phyloP scores from a whole-genome alignment of 441 rosid genomes.

The Populus tomentosa region DNA sequence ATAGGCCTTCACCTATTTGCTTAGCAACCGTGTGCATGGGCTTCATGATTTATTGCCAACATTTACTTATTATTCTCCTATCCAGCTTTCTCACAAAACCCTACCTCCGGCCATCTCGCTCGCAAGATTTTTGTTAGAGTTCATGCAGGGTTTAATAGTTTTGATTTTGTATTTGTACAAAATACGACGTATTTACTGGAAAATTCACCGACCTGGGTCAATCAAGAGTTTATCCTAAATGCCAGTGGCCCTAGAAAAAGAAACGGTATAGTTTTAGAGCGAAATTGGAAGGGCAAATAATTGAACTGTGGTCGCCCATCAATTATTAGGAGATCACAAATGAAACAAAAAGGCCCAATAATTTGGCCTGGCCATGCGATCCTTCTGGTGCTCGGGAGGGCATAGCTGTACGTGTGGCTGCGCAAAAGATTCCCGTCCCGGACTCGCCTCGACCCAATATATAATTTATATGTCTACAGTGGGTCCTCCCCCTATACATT shows the following conservation, averaged over 20 bases:
- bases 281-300: background rate
- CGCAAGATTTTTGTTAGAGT: no score
- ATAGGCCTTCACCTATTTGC: background rate
- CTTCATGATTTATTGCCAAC: background rate
- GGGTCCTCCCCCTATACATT: background rate
- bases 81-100: no score
- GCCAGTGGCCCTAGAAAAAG: background rate
- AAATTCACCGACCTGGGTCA: no score
- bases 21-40: background rate
- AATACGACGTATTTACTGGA: no score
- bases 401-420: background rate
- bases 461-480: background rate
- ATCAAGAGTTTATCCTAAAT: background rate
- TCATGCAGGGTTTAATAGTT: no score
- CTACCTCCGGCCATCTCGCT: no score
- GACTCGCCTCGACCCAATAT: background rate
- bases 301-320: background rate
- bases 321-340: background rate
- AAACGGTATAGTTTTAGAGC: background rate
- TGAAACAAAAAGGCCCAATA: conserved; percentile 2
- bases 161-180: no score
- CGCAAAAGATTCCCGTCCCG: background rate
- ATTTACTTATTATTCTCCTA: no score
- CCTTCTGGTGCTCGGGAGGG: background rate
- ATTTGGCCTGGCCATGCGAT: background rate